Evolutionary conservation across 495 filamentous ascomycete genomes (phyloP), one percentile per base, ranked within the genome.

Genomic region (Hypoxylon trugodes): DNA sequence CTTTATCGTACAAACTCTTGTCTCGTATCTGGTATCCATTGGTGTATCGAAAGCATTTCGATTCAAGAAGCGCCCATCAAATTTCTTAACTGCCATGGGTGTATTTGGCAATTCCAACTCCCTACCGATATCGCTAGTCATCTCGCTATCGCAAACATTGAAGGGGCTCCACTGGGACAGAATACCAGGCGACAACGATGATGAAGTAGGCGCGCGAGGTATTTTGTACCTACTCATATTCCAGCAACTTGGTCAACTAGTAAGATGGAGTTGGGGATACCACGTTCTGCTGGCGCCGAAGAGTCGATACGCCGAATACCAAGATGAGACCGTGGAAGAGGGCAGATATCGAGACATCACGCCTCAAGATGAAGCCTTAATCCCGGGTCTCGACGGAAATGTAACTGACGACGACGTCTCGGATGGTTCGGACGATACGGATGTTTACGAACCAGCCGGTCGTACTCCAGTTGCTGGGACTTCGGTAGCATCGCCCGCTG

Each of bases 81-180:
- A 98, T 73, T 98, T 97, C 70, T 90, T 98, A 40, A 88, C 92
- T 46, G 95, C 95, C 33, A 98, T 98, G 95, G 92, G 88, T 43
- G 95, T 98, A 32, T 98, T 98, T 72, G 95, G 94, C 56, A 98
- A 98, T 73, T 97, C 94, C 28, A 98, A 98, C 76, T 98, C 95
- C 12, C 87, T 98, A 13, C 95, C 95, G 1, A 97, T 98, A 50
- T 98, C 95, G 0, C 86, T 98, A 40, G 92, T 98, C 66, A 85
- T 97, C 55, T 96, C 93, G 12, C 82, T 98, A 9, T 95, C 95
- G 8, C 87, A 96, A 68, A 98, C 95, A 7, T 79, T 98, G 47
- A 85, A 86, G 66, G 95, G 95, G 2, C 82, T 98, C 21, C 93
- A 97, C 70, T 98, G 95, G 95, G 87, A 93, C 74, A 89, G 85